Evolutionary conservation across 495 filamentous ascomycete species (phyloP).

Genomic region (Chaetomium tenue): DNA sequence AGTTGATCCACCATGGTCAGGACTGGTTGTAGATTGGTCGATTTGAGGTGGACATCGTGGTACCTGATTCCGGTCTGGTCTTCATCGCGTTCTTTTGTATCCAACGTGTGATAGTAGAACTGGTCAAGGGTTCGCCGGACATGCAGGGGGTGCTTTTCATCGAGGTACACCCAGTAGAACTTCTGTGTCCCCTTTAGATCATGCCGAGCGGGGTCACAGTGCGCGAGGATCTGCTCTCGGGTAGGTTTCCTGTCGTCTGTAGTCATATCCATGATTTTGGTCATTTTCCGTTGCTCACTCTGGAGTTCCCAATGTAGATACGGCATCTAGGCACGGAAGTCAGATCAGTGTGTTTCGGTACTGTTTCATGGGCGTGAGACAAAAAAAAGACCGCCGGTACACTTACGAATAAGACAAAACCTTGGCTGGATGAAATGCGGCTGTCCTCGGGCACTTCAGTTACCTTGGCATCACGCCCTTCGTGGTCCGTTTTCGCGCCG

Average conservation of each 20-base stretch:
- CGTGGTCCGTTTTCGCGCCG: not conserved
- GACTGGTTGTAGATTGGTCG: not conserved
- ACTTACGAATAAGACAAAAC: not conserved
- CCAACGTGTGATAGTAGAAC: not conserved
- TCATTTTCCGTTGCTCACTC: not conserved
- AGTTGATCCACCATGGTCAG: not conserved
- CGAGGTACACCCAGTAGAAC: not conserved
- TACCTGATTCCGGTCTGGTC: not conserved
- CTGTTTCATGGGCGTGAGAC: not conserved
- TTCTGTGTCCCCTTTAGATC: not conserved
- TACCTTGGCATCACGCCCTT: not conserved
- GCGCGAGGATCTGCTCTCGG: not conserved
- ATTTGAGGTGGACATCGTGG: not conserved
- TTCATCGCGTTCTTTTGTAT: not conserved
- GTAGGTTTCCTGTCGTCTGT: not conserved
- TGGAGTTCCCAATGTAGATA: conserved; percentile 2
- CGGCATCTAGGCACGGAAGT: not conserved
- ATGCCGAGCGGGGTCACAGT: not conserved
- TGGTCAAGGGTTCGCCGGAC: not conserved
- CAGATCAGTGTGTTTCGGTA: not conserved
- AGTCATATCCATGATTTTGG: not conserved
- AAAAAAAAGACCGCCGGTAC: not conserved
- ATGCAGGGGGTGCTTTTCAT: not conserved
- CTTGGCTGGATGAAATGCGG: not conserved
- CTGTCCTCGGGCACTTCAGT: not conserved